Percentiles rank a stretch among this genome's conserved stretches.
phyloP scores from a whole-genome alignment of 169 alveolate species.

The Eimeria acervulina region DNA sequence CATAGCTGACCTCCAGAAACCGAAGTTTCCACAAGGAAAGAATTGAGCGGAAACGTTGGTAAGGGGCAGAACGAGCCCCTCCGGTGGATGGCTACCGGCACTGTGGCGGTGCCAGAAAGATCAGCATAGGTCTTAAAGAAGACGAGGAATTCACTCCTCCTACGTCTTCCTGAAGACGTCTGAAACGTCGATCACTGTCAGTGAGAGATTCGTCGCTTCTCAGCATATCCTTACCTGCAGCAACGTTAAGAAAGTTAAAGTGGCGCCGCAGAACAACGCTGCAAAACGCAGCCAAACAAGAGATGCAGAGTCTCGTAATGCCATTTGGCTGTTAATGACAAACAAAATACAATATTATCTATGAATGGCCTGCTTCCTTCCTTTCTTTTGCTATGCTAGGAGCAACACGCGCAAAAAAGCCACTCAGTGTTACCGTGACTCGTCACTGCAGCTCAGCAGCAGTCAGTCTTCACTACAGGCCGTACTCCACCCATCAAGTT shows the following conservation, averaged over 20 bases:
- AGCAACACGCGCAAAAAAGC: not conserved
- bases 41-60: too few relatives aligned
- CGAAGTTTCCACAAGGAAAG: not conserved
- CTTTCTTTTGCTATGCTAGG: not conserved
- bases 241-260: not conserved
- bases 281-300: not conserved
- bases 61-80: too few relatives aligned
- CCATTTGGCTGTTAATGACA: not conserved
- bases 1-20: not conserved
- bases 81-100: too few relatives aligned
- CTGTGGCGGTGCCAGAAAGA: not conserved
- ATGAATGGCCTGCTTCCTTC: not conserved
- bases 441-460: slow-evolving; percentile 63
- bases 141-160: not conserved
- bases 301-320: not conserved
- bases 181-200: not conserved
- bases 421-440: not conserved
- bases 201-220: not conserved
- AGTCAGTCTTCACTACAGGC: slow-evolving; percentile 39
- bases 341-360: not conserved
- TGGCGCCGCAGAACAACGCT: not conserved
- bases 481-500: not conserved
- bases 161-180: not conserved
- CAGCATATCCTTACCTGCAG: not conserved
- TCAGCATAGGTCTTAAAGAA: not conserved